A percentile compares a stretch with the other conserved stretches of the same genome.
Conservation (phyloP, 352 stramenopile species). For the Phytophthora cactorum region DNA sequence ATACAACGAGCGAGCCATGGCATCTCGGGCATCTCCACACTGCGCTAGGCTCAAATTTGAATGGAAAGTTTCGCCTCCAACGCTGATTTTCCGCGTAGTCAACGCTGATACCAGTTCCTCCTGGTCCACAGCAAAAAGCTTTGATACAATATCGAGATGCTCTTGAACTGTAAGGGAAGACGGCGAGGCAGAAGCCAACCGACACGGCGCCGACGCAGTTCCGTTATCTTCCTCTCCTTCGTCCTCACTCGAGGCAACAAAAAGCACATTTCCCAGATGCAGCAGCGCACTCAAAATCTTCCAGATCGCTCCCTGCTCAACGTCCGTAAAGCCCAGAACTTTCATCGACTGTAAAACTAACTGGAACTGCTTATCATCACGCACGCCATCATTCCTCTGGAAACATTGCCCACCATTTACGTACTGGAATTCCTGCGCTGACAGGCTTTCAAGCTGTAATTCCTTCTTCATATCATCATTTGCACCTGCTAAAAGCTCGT, state of each 20-base stretch:
- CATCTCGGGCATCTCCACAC: constrained; percentile 72
- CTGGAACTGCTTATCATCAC: constrained; percentile 68
- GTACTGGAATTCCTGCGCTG: constrained; percentile 68
- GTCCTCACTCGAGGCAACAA: constrained; percentile 65
- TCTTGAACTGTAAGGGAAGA: constrained; percentile 47
- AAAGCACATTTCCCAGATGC: constrained; percentile 84
- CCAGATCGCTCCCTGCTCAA: constrained; percentile 73
- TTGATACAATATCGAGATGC: constrained; percentile 49
- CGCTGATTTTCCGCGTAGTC: constrained; percentile 74
- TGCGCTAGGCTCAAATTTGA: constrained; percentile 73
- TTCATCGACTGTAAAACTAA: constrained; percentile 73
- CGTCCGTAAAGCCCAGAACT: constrained; percentile 69
- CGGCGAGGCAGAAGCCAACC: constrained; percentile 36
- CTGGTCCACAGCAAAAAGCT: constrained; percentile 54
- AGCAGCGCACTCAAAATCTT: constrained; percentile 75
- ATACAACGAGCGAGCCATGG: constrained; percentile 81
- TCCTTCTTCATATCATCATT: constrained; percentile 50
- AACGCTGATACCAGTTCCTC: constrained; percentile 57
- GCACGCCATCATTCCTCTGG: constrained; percentile 66
- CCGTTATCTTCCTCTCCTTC: constrained; percentile 55
- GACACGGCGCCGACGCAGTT: constrained; percentile 42
- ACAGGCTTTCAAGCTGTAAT: constrained; percentile 45
- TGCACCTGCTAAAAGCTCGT: constrained; percentile 71
- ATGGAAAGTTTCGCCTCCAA: constrained; percentile 70
- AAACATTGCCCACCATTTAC: constrained; percentile 72